A percentile compares a stretch with the other conserved stretches of the same genome.
phyloP scores from a whole-genome alignment of 2,329 filamentous ascomycete genomes.

The Alternaria triticimaculans region DNA sequence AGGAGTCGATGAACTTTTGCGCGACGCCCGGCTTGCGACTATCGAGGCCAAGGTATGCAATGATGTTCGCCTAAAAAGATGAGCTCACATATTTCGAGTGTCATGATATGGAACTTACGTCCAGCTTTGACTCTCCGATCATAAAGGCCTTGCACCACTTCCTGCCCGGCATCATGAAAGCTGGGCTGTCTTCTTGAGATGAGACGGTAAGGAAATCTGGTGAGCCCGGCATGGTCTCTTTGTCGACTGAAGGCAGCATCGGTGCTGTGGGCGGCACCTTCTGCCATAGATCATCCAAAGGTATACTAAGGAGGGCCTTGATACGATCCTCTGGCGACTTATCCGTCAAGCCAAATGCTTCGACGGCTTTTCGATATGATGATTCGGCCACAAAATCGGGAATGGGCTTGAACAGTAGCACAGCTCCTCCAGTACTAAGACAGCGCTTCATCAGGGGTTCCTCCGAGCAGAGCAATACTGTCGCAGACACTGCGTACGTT shows the following conservation, averaged over 20 bases:
- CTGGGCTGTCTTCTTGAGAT: slow-evolving; percentile 30
- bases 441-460: slow-evolving; percentile 49
- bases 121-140: slow-evolving; percentile 57
- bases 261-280: slow-evolving; percentile 48
- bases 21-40: slow-evolving; percentile 40
- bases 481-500: slow-evolving; percentile 29
- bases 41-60: slow-evolving; percentile 34
- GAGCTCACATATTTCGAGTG: not conserved
- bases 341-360: slow-evolving; percentile 50
- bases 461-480: slow-evolving; percentile 36
- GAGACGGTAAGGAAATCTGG: slow-evolving; percentile 35
- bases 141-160: slow-evolving; percentile 57
- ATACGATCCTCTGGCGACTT: slow-evolving; percentile 51
- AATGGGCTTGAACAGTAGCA: slow-evolving; percentile 52
- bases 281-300: slow-evolving; percentile 51
- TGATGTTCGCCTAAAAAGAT: slow-evolving; percentile 30
- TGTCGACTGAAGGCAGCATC: slow-evolving; percentile 52
- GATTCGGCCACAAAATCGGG: slow-evolving; percentile 50
- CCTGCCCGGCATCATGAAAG: slow-evolving; percentile 47
- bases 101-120: slow-evolving; percentile 42
- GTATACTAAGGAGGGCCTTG: slow-evolving; percentile 49
- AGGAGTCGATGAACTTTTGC: slow-evolving; percentile 42
- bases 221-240: slow-evolving; percentile 48
- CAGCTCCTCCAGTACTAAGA: slow-evolving; percentile 49
- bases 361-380: slow-evolving; percentile 51